phyloP scores from a whole-genome alignment of 306 rosid genomes.

The Pyrus bretschneideri region DNA sequence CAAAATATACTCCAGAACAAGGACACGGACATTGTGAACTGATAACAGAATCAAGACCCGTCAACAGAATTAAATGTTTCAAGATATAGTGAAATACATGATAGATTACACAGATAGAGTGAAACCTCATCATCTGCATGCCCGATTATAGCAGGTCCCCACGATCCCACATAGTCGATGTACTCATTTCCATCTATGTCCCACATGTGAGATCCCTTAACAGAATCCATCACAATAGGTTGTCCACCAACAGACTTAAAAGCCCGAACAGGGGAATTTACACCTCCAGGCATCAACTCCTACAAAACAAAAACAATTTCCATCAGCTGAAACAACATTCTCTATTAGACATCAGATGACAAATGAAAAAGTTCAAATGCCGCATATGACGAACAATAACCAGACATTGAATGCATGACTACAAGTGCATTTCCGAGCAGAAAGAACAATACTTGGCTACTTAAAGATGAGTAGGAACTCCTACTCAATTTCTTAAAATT shows the following conservation, averaged over 20 bases:
- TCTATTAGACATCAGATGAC: background rate
- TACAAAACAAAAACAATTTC: background rate
- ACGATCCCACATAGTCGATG: conserved; percentile 95
- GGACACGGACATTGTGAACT: background rate
- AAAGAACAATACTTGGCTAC: background rate
- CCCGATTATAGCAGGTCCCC: conserved; percentile 99
- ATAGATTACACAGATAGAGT: background rate
- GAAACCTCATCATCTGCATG: conserved; percentile 86
- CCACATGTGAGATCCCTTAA: conserved; percentile 82
- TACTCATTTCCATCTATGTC: conserved; percentile 92
- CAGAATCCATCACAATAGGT: conserved; percentile 78
- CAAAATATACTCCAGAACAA: background rate
- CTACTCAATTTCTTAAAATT: no score
- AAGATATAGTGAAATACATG: background rate
- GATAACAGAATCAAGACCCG: background rate
- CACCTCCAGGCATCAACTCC: conserved; percentile 99
- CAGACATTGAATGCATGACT: no score
- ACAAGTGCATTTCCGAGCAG: background rate
- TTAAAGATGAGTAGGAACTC: no score
- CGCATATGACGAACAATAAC: background rate
- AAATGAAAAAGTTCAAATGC: background rate
- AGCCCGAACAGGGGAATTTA: conserved; percentile 92
- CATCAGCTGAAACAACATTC: background rate
- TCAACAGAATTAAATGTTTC: background rate
- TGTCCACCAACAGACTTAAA: conserved; percentile 95